Evolutionary conservation across 352 stramenopile genomes (phyloP).

Genomic region (Pythium brachiatum): DNA sequence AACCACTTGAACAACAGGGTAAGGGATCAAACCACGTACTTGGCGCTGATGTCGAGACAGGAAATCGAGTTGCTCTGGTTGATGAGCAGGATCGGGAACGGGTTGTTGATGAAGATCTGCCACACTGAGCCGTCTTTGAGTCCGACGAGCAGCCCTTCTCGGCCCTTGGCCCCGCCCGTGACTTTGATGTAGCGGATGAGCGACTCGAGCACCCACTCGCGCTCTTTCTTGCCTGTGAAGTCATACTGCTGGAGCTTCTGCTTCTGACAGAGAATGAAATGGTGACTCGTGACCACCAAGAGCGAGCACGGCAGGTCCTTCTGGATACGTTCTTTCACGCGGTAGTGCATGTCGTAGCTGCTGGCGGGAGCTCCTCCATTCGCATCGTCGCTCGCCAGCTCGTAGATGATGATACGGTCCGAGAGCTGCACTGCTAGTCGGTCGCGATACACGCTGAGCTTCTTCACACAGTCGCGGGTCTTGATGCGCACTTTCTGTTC

Average conservation of each 20-base stretch:
- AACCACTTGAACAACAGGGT: background rate
- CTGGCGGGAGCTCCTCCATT: slow-evolving; percentile 26
- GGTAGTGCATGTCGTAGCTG: slow-evolving; percentile 93
- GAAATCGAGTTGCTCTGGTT: slow-evolving; percentile 82
- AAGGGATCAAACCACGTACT: slow-evolving; percentile 38
- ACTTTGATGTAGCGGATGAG: slow-evolving; percentile 92
- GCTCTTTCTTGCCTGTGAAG: slow-evolving; percentile 85
- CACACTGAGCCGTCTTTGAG: slow-evolving; percentile 91
- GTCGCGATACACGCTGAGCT: slow-evolving; percentile 92
- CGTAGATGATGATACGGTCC: slow-evolving; percentile 94
- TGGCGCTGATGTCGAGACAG: slow-evolving; percentile 88
- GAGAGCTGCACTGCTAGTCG: slow-evolving; percentile 92
- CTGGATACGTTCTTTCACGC: slow-evolving; percentile 86
- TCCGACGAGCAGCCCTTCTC: slow-evolving; percentile 90
- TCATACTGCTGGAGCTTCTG: slow-evolving; percentile 93
- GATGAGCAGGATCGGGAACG: slow-evolving; percentile 92
- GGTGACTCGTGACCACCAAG: slow-evolving; percentile 86
- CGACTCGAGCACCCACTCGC: slow-evolving; percentile 85
- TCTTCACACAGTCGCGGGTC: slow-evolving; percentile 93
- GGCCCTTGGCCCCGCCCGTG: slow-evolving; percentile 83
- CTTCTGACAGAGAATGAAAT: slow-evolving; percentile 93
- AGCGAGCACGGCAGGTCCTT: slow-evolving; percentile 85
- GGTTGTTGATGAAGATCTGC: slow-evolving; percentile 94
- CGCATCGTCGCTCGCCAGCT: slow-evolving; percentile 69
- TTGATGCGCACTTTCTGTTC: slow-evolving; percentile 95